Evolutionary conservation across 2,329 filamentous ascomycete species (phyloP), one percentile per base, ranked within the genome.

Genomic region (Graphiopsis chlorocephala): DNA sequence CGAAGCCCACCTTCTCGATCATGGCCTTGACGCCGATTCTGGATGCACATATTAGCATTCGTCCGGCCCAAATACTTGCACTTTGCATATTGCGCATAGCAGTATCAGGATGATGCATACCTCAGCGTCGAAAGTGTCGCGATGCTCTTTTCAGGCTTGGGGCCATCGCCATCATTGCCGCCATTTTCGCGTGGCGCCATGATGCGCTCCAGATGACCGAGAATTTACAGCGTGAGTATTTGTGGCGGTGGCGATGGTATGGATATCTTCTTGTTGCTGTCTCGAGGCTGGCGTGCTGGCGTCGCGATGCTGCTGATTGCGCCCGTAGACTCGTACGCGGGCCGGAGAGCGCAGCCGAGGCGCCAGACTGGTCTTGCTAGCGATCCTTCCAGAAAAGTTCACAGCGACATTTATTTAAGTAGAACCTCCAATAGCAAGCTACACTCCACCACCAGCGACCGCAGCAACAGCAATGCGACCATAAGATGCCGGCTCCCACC

Each of bases 121-220:
- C 86, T 86, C 71, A 98, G 84, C 31, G 93, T 94, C 72, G 92
- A 90, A 67, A 95, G 82, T 38, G 93, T 97, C 71, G 93, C 93
- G 74, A 88, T 89, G 64, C 93, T 90, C 76, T 89, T 96, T 77
- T 94, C 86, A 33, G 86, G 82, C 61, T 85, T 85, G 61, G 64
- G 66, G 45, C 75, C 74, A 10, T 74, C 73, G 35, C 65, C 68
- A 53, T 71, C 71, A 42, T 70, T 69, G n/a, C 62, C 70, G 64
- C 70, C 72, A 64, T 68, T 67, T 62, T 73, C 84, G 68, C 82
- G 80, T 71, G 81, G 82, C 70, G 81, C 85, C 85, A 88, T 87
- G 61, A 47, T 67, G 65, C 42, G 58, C 28, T 64, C 63, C 14
- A 23, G 64, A 66, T 53, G 63, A 26, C 29, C 28, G 12, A 20